Evolutionary conservation across 2,329 filamentous ascomycete genomes (phyloP).

Genomic region (Xylariaceae sp.): DNA sequence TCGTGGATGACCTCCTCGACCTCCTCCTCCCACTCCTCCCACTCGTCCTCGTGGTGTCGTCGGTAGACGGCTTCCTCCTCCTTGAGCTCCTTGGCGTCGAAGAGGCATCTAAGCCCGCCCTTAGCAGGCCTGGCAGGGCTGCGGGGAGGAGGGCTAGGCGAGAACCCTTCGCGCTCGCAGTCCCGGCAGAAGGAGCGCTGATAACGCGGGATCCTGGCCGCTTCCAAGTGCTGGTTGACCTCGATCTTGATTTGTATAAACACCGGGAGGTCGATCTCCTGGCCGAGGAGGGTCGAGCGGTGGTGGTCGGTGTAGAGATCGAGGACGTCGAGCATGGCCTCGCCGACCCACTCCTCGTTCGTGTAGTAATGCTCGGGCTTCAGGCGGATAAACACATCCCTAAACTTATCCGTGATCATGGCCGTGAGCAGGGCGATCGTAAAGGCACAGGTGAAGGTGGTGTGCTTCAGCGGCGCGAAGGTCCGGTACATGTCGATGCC

Average conservation of each 20-base stretch:
- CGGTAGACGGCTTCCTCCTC: constrained; percentile 64
- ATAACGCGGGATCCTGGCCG: constrained; percentile 57
- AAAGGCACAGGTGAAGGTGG: constrained; percentile 80
- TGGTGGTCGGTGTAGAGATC: constrained; percentile 88
- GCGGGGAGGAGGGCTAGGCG: constrained; percentile 31
- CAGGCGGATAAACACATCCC: constrained; percentile 47
- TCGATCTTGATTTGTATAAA: constrained; percentile 85
- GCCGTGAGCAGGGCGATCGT: constrained; percentile 76
- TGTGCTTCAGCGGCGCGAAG: constrained; percentile 86
- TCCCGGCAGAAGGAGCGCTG: constrained; percentile 53
- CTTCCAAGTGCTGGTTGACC: constrained; percentile 75
- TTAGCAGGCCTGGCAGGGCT: constrained; percentile 36
- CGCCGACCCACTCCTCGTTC: constrained; percentile 48
- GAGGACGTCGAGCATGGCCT: constrained; percentile 84
- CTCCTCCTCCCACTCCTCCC: constrained; percentile 71
- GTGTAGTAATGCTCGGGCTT: constrained; percentile 43
- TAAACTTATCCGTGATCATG: constrained; percentile 54
- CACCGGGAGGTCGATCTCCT: constrained; percentile 64
- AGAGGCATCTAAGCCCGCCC: constrained; percentile 61
- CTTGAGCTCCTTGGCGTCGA: constrained; percentile 70
- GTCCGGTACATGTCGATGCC: constrained; percentile 89
- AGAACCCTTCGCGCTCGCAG: constrained; percentile 39
- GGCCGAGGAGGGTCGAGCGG: constrained; percentile 67
- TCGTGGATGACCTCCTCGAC: constrained; percentile 57
- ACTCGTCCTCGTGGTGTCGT: constrained; percentile 66